Evolutionary conservation across 345 rosid genomes (phyloP).

Genomic region (Gossypium stocksii): DNA sequence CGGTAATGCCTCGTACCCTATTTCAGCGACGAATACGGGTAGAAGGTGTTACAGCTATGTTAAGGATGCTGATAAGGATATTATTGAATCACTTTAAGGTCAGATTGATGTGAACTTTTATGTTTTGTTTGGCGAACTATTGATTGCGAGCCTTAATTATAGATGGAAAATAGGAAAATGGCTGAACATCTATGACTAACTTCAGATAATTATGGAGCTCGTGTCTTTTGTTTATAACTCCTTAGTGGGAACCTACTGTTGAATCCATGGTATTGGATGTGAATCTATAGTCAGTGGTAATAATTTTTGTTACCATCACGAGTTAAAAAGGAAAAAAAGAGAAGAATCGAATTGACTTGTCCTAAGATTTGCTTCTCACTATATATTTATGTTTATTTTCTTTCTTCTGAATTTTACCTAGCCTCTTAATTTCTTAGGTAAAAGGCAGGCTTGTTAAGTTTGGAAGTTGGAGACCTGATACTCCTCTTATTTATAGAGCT

Average conservation of each 20-base stretch:
- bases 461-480: constrained; percentile 95
- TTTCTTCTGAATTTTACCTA: neutral
- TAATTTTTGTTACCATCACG: neutral
- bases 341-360: neutral
- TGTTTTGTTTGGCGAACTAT: neutral
- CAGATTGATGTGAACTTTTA: constrained; percentile 11
- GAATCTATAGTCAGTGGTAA: neutral
- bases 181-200: neutral
- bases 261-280: neutral
- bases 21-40: too few species aligned
- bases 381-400: neutral
- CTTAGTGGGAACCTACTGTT: neutral
- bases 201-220: neutral
- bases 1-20: too few species aligned
- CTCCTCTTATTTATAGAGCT: constrained; percentile 97
- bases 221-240: neutral
- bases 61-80: constrained; percentile 91
- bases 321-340: neutral
- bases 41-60: too few species aligned
- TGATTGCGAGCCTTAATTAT: neutral
- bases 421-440: constrained; percentile 44
- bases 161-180: neutral
- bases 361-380: neutral
- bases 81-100: constrained; percentile 84
- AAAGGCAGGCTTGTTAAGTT: constrained; percentile 87